A percentile compares a stretch with the other conserved stretches of the same genome.
Conservation (phyloP, 441 rosid genomes). For the Euphorbia corollata region DNA sequence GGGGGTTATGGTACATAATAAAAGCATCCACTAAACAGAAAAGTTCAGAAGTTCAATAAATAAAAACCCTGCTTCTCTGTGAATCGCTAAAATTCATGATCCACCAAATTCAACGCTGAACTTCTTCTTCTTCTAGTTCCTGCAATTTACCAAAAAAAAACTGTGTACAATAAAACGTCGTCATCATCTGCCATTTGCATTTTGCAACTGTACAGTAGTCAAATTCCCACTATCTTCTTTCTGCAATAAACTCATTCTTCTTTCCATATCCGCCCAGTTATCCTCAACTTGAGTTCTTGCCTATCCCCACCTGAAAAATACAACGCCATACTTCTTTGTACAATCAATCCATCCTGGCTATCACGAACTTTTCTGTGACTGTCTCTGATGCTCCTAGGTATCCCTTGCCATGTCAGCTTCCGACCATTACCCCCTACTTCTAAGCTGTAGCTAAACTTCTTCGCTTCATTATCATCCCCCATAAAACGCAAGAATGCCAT, state of each 20-base stretch:
- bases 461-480: constrained; percentile 71
- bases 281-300: constrained; percentile 60
- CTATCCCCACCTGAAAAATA: constrained; percentile 71
- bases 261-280: constrained; percentile 68
- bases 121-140: constrained; percentile 19
- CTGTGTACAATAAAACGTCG: constrained; percentile 7
- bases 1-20: constrained; percentile 12
- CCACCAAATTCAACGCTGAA: constrained; percentile 12
- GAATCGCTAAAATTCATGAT: constrained; percentile 7
- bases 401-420: constrained; percentile 63
- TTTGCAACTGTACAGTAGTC: constrained; percentile 31
- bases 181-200: constrained; percentile 17
- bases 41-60: background rate
- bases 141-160: constrained; percentile 4
- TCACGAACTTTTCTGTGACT: constrained; percentile 67
- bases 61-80: background rate
- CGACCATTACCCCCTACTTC: constrained; percentile 71
- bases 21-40: background rate
- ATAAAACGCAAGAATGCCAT: constrained; percentile 69
- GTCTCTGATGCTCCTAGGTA: constrained; percentile 67
- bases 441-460: constrained; percentile 62
- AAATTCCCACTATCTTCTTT: too few species aligned
- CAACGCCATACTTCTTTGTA: constrained; percentile 64
- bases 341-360: constrained; percentile 60
- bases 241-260: constrained; percentile 34